These are phyloP conservation scores for Aurantiochytrium sp. DNA, from an alignment of 108 stramenopile genomes.

Conservation along the genomic window DNA sequence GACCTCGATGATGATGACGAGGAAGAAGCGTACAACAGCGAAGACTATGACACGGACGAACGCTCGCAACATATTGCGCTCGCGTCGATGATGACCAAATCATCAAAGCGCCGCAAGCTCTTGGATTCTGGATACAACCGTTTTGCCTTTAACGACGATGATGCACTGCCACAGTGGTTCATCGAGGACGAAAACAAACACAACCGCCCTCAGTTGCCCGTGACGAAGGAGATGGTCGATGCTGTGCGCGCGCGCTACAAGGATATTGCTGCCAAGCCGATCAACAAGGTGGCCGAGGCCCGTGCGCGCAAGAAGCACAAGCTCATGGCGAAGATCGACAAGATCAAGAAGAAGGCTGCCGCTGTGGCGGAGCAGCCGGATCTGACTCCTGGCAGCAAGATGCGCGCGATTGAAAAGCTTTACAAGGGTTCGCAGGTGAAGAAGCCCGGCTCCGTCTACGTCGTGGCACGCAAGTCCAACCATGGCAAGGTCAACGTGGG, in stretches of 20 bases:
- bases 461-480: slow-evolving; percentile 55
- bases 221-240: slow-evolving; percentile 78
- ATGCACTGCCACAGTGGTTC: slow-evolving; percentile 94
- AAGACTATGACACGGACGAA: slow-evolving; percentile 96
- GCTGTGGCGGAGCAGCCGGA: slow-evolving; percentile 77
- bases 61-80: slow-evolving; percentile 80
- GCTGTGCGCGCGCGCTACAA: slow-evolving; percentile 87
- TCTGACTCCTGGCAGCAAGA: slow-evolving; percentile 86
- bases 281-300: slow-evolving; percentile 97
- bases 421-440: slow-evolving; percentile 67
- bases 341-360: slow-evolving; percentile 89
- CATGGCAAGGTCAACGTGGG: slow-evolving; percentile 44
- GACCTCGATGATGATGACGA: slow-evolving; percentile 41
- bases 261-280: slow-evolving; percentile 76
- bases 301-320: slow-evolving; percentile 82
- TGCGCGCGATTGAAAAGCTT: slow-evolving; percentile 90
- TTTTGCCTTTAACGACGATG: slow-evolving; percentile 93
- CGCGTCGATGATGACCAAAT: slow-evolving; percentile 91
- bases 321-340: slow-evolving; percentile 66
- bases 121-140: slow-evolving; percentile 99
- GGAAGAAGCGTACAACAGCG: slow-evolving; percentile 44
- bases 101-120: slow-evolving; percentile 78
- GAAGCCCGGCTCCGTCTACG: slow-evolving; percentile 74
- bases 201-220: slow-evolving; percentile 92
- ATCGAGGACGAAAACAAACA: slow-evolving; percentile 88